Base-by-base conservation (phyloP, 768 basidiomycete species). In the Mycena pura region DNA sequence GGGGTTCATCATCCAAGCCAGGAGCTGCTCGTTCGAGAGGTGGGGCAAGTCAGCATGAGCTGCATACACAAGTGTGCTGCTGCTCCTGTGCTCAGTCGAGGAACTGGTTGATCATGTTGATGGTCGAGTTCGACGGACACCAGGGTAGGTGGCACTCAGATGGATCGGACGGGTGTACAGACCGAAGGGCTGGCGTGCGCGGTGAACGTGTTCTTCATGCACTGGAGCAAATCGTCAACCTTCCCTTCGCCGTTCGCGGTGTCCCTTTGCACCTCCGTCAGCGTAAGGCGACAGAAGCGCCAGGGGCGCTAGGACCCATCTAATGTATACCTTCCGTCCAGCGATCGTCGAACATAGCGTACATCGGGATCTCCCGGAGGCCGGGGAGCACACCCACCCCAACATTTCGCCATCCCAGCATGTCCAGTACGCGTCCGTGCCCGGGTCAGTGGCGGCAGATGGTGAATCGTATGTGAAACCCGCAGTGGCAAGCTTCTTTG, bases 311-410 rank as follows among this genome's bases (percentile, higher is more conserved):
- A 45, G 91, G 90, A 68, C 92, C 92, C 91, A 92, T 92, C 65
- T 92, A 76, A 77, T 92, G 90, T 15, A 78, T 73, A 0, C 89
- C 89, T 6, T 63, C 74, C 9, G 73, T 76, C 5, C 88, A 88
- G 11, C 75, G 72, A 10, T 82, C 60, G 70, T 91, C 90, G 63
- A 92, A 92, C 73, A 86, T 83, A 0, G 87, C 87, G 71, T 91
- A 91, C 91, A 93, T 92, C 1, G 92, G 92, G 52, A 92, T 81
- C 74, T 93, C 90, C 92, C 92, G 93, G 69, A 93, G 82, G 5
- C 92, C 91, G 21, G 90, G 88, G 2, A 92, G 76, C 63, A 84
- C 82, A 6, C 8, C 74, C 71, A 57, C 90, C 71, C 65, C 92
- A 93, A 68, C 92, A 82, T 69, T 93, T 93, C 22, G 91, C 88